phyloP scores from a whole-genome alignment of 2,329 filamentous ascomycete genomes.

The Fusarium siculi region DNA sequence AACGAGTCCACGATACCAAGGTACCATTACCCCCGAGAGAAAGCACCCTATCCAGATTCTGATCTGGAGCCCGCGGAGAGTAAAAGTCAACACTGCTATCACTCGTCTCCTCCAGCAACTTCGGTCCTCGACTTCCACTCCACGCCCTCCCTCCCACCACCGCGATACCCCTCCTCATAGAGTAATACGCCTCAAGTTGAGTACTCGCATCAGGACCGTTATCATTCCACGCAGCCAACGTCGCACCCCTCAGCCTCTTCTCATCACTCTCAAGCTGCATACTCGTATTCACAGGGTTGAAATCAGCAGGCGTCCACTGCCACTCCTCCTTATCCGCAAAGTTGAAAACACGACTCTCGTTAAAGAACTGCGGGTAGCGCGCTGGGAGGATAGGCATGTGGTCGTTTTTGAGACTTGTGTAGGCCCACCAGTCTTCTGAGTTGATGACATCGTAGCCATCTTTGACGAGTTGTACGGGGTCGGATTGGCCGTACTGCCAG shows the following conservation, averaged over 20 bases:
- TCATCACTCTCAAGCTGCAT: constrained; percentile 1
- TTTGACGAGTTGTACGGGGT: constrained; percentile 3
- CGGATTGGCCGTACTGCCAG: constrained; percentile 26
- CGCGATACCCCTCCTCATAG: constrained; percentile 22
- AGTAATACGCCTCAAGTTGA: constrained; percentile 19
- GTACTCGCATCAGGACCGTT: constrained; percentile 18
- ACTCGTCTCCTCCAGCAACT: neutral
- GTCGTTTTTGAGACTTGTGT: constrained; percentile 23
- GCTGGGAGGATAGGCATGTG: constrained; percentile 25
- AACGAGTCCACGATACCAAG: neutral
- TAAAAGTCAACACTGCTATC: constrained; percentile 8
- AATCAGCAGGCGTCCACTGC: constrained; percentile 20
- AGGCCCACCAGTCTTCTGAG: constrained; percentile 28
- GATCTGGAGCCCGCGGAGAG: constrained; percentile 3
- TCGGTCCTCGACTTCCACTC: constrained; percentile 9
- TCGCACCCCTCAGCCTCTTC: neutral
- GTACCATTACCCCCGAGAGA: rapidly evolving
- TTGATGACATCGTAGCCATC: constrained; percentile 19
- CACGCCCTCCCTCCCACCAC: constrained; percentile 14
- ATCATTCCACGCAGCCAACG: constrained; percentile 15
- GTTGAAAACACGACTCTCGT: constrained; percentile 4
- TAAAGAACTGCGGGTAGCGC: constrained; percentile 20
- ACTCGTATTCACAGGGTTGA: constrained; percentile 10
- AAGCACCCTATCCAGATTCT: neutral
- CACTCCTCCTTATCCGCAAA: constrained; percentile 1